phyloP scores from a whole-genome alignment of 192 early-diverging fungal species.

The Powellomyces hirtus region DNA sequence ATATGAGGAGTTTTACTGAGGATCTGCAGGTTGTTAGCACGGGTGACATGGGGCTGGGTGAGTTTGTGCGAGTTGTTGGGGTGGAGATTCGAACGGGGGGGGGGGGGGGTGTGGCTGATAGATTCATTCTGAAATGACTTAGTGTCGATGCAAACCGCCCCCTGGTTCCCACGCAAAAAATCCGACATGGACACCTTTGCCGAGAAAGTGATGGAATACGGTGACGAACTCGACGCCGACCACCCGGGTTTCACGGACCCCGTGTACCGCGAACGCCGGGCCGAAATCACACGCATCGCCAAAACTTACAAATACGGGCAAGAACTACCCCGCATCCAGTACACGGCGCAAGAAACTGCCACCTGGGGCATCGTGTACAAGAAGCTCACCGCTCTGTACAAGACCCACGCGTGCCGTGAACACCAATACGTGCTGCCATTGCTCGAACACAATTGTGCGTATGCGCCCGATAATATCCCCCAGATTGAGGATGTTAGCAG shows the following conservation, averaged over 20 bases:
- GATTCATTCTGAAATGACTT: neutral
- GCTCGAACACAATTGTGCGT: constrained; percentile 87
- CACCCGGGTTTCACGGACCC: constrained; percentile 91
- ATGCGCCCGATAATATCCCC: constrained; percentile 79
- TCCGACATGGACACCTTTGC: constrained; percentile 90
- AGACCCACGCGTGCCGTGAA: constrained; percentile 88
- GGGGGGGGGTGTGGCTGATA: too few relatives aligned
- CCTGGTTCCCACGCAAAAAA: constrained; percentile 95
- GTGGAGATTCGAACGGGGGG: too few relatives aligned
- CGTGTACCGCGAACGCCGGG: constrained; percentile 77
- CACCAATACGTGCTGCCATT: constrained; percentile 86
- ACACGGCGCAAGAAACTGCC: constrained; percentile 72
- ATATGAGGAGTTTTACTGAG: constrained; percentile 65
- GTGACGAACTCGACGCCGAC: constrained; percentile 70
- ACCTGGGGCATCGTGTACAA: constrained; percentile 82
- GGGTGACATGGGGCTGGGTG: constrained; percentile 42
- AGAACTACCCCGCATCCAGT: constrained; percentile 76
- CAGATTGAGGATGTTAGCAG: constrained; percentile 85
- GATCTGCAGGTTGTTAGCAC: constrained; percentile 67
- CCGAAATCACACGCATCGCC: constrained; percentile 81
- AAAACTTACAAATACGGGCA: constrained; percentile 74
- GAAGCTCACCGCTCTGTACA: constrained; percentile 71
- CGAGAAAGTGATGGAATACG: constrained; percentile 89
- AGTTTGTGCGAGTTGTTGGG: too few relatives aligned
- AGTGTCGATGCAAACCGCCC: constrained; percentile 46